Percentiles rank a stretch among this genome's conserved stretches.
phyloP scores from a whole-genome alignment of 371 early-diverging fungal genomes.

The Phascolomyces articulosus region DNA sequence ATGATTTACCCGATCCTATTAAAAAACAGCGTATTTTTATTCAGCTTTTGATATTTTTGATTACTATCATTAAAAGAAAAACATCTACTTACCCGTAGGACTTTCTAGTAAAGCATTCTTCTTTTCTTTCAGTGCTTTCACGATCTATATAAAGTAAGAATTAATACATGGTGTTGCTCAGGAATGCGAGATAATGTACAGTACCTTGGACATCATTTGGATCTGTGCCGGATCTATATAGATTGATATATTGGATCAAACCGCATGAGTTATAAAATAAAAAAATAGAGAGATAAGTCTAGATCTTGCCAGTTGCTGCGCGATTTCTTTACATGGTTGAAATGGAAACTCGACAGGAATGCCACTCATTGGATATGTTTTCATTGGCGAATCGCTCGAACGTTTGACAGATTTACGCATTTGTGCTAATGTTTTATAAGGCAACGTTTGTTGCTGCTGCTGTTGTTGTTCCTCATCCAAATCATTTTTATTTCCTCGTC shows the following conservation, averaged over 20 bases:
- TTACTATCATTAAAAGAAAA: not conserved
- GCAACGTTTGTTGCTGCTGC: not conserved
- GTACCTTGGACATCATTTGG: constrained; percentile 62
- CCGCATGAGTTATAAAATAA: not conserved
- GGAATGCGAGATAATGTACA: too few relatives aligned
- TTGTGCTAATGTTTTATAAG: not conserved
- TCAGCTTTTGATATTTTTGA: not conserved
- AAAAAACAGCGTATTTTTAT: not conserved
- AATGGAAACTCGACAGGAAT: constrained; percentile 58
- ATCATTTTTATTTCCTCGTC: not conserved
- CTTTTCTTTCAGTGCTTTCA: constrained; percentile 46
- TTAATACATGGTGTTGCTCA: too few relatives aligned
- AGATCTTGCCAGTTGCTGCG: not conserved
- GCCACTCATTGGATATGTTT: constrained; percentile 30
- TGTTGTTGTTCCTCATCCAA: not conserved
- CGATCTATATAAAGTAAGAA: constrained; percentile 52
- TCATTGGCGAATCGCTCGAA: constrained; percentile 4
- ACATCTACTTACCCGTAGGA: constrained; percentile 52
- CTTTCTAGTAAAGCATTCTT: constrained; percentile 63
- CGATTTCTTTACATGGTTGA: constrained; percentile 44
- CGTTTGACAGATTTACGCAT: not conserved
- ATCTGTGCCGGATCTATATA: constrained; percentile 60
- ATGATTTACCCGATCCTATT: constrained; percentile 63
- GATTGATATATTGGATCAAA: not conserved
- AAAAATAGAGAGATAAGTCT: not conserved